Base-by-base conservation (phyloP, 139 green algal genomes). In the Klebsormidium nitens region DNA sequence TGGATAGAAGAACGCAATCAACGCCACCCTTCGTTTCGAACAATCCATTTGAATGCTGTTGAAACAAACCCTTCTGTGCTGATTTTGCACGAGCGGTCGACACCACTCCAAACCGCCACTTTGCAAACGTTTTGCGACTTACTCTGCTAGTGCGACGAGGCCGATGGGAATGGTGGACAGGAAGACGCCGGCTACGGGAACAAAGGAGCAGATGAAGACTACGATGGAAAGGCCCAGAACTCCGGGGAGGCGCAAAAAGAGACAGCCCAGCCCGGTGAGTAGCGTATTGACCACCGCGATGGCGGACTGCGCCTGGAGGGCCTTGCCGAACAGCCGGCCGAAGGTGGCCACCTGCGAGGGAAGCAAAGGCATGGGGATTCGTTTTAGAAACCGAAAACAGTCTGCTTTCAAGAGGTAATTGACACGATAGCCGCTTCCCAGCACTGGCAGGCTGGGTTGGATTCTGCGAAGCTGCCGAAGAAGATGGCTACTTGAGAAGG, bases 161-260 rank as follows among this genome's bases (percentile, higher is more conserved):
- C 64, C 88, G 36, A 97, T 96, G 58, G 91, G 91, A 0, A 83
- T 70, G 26, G 91, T 96, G 44, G 87, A 94, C 40, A 96, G 91
- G 81, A 96, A 88, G 59, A 88, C 82, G n/a, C 90, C 90, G 3
- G 89, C 90, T 40, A 96, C 90, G 56, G 89, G 89, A 58, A 95
- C 93, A 81, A 95, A 95, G 50, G 74, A 84, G 84, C 91, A 96
- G 36, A 94, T 80, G 79, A 96, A 96, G 8, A 97, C 91, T 66
- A 96, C 93, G 5, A 96, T 77, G 0, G 86, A 91, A 14, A 97
- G 81, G 35, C 95, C 82, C 28, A 83, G 88, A 1, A 95, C 78
- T 56, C 90, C 88, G 0, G 93, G 90, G 26, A 97, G 88, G 0
- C 80, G 42, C 57, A 97, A 80, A 6, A 81, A 29, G 79, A 87